A percentile compares a stretch with the other conserved stretches of the same genome.
phyloP scores from a whole-genome alignment of 78 protist species.

The Dictyostelium intermedium region DNA sequence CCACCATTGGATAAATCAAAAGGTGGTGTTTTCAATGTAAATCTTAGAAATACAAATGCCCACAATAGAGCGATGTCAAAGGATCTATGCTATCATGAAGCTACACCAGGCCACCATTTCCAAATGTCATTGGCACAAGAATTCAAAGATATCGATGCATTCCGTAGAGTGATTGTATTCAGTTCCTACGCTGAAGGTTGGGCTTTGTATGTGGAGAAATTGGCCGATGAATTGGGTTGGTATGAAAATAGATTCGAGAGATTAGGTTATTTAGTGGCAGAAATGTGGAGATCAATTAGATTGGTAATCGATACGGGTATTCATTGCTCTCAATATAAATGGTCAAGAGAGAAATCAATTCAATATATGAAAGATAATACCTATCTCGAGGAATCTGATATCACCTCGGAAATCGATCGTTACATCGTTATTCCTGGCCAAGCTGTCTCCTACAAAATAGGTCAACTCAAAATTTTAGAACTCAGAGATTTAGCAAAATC shows the following conservation, averaged over 20 bases:
- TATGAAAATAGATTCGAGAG: slow-evolving; percentile 39
- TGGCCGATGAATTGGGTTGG: slow-evolving; percentile 54
- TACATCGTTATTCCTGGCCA: slow-evolving; percentile 78
- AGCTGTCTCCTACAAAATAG: slow-evolving; percentile 61
- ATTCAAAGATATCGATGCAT: slow-evolving; percentile 1
- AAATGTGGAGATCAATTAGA: slow-evolving; percentile 45
- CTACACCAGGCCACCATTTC: slow-evolving; percentile 48
- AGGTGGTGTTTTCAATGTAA: slow-evolving; percentile 10
- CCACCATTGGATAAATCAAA: slow-evolving; percentile 44
- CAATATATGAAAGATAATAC: slow-evolving; percentile 35
- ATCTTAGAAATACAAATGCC: slow-evolving; percentile 24
- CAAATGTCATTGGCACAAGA: slow-evolving; percentile 31
- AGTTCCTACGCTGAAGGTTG: slow-evolving; percentile 74
- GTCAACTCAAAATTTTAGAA: slow-evolving; percentile 59
- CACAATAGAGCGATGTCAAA: background rate
- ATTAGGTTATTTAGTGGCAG: slow-evolving; percentile 31
- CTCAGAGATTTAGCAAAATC: slow-evolving; percentile 17
- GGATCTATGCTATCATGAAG: slow-evolving; percentile 54
- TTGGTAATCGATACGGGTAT: slow-evolving; percentile 62
- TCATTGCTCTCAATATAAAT: slow-evolving; percentile 28
- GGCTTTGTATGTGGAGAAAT: slow-evolving; percentile 40
- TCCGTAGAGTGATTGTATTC: slow-evolving; percentile 13
- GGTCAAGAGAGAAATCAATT: slow-evolving; percentile 66
- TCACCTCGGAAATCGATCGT: slow-evolving; percentile 60
- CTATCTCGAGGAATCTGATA: background rate